These are phyloP conservation scores for Hymenoscyphus scutula DNA, from an alignment of 2,329 filamentous ascomycete species.

Conservation along the genomic window DNA sequence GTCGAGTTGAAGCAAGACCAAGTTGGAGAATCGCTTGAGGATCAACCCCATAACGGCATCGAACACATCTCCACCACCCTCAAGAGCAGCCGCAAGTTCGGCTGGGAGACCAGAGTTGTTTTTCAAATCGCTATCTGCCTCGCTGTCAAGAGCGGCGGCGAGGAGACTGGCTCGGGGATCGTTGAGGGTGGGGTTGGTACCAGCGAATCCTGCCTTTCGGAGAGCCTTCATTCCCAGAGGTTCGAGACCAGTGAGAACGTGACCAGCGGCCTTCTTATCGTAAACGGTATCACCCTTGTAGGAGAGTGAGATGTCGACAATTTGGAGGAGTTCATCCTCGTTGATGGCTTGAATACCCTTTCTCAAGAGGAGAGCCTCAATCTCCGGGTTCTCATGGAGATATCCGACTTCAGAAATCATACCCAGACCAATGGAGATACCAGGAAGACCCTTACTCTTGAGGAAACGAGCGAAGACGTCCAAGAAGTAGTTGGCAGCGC, in stretches of 20 bases:
- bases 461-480: constrained; percentile 26
- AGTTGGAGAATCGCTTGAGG: constrained; percentile 24
- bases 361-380: constrained; percentile 38
- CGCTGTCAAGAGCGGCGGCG: neutral
- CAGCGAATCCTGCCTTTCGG: constrained; percentile 11
- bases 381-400: constrained; percentile 38
- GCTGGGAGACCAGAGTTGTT: constrained; percentile 25
- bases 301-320: constrained; percentile 13
- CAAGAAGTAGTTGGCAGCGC: constrained; percentile 37
- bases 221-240: constrained; percentile 9
- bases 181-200: constrained; percentile 1
- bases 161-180: constrained; percentile 11
- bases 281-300: neutral
- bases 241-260: constrained; percentile 19
- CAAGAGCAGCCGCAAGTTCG: constrained; percentile 17
- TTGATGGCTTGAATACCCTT: constrained; percentile 39
- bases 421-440: constrained; percentile 17
- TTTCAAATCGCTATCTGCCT: constrained; percentile 12
- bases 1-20: constrained; percentile 23
- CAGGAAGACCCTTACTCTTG: constrained; percentile 9
- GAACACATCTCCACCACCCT: neutral
- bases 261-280: constrained; percentile 2
- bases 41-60: constrained; percentile 14
- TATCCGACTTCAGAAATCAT: constrained; percentile 26
- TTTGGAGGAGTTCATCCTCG: constrained; percentile 18